Percentiles rank a stretch among this genome's conserved stretches.
phyloP scores from a whole-genome alignment of 495 filamentous ascomycete species.

The Aspergillus sclerotioniger region DNA sequence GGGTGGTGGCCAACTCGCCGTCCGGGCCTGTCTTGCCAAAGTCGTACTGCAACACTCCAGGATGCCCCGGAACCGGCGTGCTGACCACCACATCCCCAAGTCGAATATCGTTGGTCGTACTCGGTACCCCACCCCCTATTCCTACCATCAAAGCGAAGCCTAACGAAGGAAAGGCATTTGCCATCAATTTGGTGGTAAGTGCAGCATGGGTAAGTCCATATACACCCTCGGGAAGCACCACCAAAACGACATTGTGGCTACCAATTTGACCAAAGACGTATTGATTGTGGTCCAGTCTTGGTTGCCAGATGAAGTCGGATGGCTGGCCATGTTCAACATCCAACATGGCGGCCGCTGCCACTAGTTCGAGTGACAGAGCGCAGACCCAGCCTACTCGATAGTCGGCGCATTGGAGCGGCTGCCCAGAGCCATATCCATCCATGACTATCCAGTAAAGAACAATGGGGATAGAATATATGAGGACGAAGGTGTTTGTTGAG shows the following conservation, averaged over 20 bases:
- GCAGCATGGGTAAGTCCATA: constrained; percentile 31
- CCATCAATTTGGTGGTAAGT: constrained; percentile 21
- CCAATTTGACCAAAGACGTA: constrained; percentile 33
- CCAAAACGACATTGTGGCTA: constrained; percentile 34
- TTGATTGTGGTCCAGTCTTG: constrained; percentile 23
- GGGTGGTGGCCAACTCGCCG: constrained; percentile 31
- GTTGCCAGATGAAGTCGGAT: not conserved
- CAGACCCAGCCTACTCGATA: not conserved
- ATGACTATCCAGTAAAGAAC: too few relatives aligned
- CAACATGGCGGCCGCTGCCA: not conserved
- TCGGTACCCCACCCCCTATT: constrained; percentile 35
- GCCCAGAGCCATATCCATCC: too few relatives aligned
- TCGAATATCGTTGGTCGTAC: constrained; percentile 25
- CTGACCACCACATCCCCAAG: constrained; percentile 40
- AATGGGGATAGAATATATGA: too few relatives aligned
- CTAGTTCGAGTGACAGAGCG: too few relatives aligned
- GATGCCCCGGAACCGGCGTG: constrained; percentile 10
- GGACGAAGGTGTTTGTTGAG: too few relatives aligned
- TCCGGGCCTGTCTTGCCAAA: constrained; percentile 30
- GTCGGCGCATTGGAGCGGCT: not conserved
- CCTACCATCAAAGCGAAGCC: constrained; percentile 31
- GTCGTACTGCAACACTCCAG: constrained; percentile 36
- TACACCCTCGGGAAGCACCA: constrained; percentile 24
- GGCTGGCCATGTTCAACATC: not conserved
- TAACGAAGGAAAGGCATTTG: constrained; percentile 22